These are phyloP conservation scores for Boehmeria nivea DNA, from an alignment of 306 rosid genomes.

Conservation along the genomic window DNA sequence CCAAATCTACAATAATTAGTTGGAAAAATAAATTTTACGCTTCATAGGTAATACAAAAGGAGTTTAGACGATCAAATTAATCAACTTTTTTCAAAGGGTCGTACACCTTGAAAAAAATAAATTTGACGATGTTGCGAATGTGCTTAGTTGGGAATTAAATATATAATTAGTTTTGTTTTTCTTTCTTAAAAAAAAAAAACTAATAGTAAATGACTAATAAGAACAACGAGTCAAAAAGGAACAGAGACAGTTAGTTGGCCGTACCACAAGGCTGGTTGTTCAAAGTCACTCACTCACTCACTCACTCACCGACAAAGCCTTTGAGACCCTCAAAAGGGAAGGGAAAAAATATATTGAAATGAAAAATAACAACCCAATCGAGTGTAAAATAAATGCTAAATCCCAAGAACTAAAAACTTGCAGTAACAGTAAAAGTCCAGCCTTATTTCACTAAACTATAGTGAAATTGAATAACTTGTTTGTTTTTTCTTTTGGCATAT, in stretches of 20 bases:
- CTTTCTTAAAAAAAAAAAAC: background rate
- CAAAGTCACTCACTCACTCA: constrained; percentile 1
- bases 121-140: no score
- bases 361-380: background rate
- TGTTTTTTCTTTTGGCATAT: no score
- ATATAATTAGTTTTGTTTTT: background rate
- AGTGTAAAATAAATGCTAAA: background rate
- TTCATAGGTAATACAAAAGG: no score
- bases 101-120: no score
- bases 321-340: constrained; percentile 15
- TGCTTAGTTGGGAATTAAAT: no score
- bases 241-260: constrained; percentile 51
- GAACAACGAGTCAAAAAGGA: constrained; percentile 30
- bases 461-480: background rate
- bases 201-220: no score
- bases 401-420: constrained; percentile 13
- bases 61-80: no score
- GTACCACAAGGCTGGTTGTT: constrained; percentile 21
- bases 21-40: no score
- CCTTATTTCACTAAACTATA: background rate
- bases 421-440: background rate
- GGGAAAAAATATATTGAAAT: background rate
- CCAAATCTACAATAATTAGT: no score
- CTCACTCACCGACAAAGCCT: constrained; percentile 13
- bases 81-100: no score